Evolutionary conservation across 305 asterid species (phyloP).

Genomic region (Rubia balearica): DNA sequence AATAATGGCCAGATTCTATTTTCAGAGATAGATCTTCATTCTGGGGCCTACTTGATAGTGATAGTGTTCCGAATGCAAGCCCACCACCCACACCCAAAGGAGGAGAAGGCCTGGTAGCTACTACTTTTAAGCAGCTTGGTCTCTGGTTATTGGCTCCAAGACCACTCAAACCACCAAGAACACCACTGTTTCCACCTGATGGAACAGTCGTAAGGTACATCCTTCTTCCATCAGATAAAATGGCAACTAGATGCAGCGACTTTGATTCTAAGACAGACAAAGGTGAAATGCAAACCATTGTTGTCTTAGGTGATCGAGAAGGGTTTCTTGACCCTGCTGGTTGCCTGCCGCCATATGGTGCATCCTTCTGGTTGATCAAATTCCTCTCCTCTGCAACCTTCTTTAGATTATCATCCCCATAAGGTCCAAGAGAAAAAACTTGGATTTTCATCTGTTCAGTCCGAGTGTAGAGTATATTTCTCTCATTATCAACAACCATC

Average conservation of each 20-base stretch:
- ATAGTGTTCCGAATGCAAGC: constrained; percentile 69
- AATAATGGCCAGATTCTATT: constrained; percentile 85
- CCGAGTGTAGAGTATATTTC: constrained; percentile 82
- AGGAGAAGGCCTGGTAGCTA: constrained; percentile 91
- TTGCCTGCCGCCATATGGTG: constrained; percentile 65
- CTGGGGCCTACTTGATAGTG: constrained; percentile 87
- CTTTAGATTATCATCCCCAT: constrained; percentile 83
- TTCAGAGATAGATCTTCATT: constrained; percentile 74
- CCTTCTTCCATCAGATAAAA: constrained; percentile 94
- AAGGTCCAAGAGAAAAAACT: constrained; percentile 76
- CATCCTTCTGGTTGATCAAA: constrained; percentile 81
- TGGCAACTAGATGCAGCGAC: constrained; percentile 89
- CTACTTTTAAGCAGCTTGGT: constrained; percentile 92
- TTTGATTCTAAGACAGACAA: constrained; percentile 81
- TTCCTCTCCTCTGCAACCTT: constrained; percentile 91
- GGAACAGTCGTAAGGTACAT: constrained; percentile 90
- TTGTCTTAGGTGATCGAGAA: constrained; percentile 56
- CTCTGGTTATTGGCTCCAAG: constrained; percentile 43
- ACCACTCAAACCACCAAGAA: constrained; percentile 62
- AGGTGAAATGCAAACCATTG: constrained; percentile 84
- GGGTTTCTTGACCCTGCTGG: constrained; percentile 60
- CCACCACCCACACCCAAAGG: constrained; percentile 85
- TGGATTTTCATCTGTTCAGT: constrained; percentile 95
- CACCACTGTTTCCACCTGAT: constrained; percentile 65
- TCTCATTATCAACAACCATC: constrained; percentile 93